Evolutionary conservation across 164 flowering plant species (phyloP).

Genomic region (Aristolochia fimbriata): DNA sequence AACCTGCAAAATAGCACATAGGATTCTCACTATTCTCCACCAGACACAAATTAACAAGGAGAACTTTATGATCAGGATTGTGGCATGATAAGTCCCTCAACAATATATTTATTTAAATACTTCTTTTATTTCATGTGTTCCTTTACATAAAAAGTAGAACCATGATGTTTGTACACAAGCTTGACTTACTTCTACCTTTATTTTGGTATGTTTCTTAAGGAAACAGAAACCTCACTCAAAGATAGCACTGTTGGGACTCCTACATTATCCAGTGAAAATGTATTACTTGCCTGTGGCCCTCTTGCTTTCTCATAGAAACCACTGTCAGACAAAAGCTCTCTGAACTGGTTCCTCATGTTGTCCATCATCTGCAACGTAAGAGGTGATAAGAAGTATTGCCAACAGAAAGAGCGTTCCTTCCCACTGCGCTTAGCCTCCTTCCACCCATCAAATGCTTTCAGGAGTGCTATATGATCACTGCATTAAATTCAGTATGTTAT

Average conservation of each 20-base stretch:
- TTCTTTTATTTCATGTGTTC: too few relatives aligned
- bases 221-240: too few relatives aligned
- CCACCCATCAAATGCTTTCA: slow-evolving; percentile 89
- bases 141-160: too few relatives aligned
- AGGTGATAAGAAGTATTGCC: slow-evolving; percentile 84
- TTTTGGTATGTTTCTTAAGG: too few relatives aligned
- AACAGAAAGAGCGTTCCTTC: slow-evolving; percentile 68
- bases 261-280: not conserved
- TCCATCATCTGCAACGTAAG: slow-evolving; percentile 88
- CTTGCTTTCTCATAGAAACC: slow-evolving; percentile 73
- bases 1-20: slow-evolving; percentile 35
- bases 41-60: not conserved
- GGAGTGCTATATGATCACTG: slow-evolving; percentile 98
- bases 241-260: too few relatives aligned
- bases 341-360: slow-evolving; percentile 86
- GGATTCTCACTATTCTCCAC: not conserved
- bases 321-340: slow-evolving; percentile 67
- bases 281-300: slow-evolving; percentile 43
- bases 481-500: slow-evolving; percentile 1
- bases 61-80: too few relatives aligned
- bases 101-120: too few relatives aligned
- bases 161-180: too few relatives aligned
- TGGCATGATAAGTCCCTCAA: too few relatives aligned
- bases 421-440: slow-evolving; percentile 70
- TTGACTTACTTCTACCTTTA: too few relatives aligned